Conservation (phyloP, 1,284 basidiomycete species). For the Trametes pubescens region DNA sequence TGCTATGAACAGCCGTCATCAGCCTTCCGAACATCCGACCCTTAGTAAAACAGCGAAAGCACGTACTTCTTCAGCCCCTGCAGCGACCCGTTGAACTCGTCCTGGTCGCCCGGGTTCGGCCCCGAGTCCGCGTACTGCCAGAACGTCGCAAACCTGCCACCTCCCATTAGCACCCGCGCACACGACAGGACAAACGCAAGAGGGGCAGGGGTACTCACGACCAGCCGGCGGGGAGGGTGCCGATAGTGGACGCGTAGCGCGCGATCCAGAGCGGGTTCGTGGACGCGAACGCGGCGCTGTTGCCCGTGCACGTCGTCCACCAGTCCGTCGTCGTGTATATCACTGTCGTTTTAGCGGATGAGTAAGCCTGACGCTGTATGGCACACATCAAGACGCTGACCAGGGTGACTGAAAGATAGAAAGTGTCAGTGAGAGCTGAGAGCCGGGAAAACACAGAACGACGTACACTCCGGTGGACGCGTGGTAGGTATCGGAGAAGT, state of each 20-base stretch:
- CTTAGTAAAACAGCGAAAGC: neutral
- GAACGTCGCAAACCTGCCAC: slow-evolving; percentile 59
- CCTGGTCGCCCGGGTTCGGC: slow-evolving; percentile 62
- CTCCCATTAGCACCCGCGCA: neutral
- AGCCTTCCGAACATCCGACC: neutral
- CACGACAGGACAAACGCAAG: neutral
- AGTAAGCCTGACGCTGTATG: neutral
- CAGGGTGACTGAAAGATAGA: slow-evolving; percentile 44
- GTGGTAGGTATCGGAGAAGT: slow-evolving; percentile 72
- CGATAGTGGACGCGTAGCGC: slow-evolving; percentile 55
- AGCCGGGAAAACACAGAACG: neutral
- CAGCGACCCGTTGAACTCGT: slow-evolving; percentile 59
- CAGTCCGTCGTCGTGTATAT: slow-evolving; percentile 73
- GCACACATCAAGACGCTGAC: slow-evolving; percentile 33
- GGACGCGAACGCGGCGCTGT: slow-evolving; percentile 56
- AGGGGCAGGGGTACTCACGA: slow-evolving; percentile 32
- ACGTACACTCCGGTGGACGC: slow-evolving; percentile 55
- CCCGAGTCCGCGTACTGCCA: slow-evolving; percentile 69
- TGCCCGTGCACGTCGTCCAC: slow-evolving; percentile 74
- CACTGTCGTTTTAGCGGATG: slow-evolving; percentile 40
- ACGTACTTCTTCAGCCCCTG: slow-evolving; percentile 45
- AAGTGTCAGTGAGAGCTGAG: neutral
- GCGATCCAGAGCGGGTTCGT: slow-evolving; percentile 70
- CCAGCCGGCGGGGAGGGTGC: slow-evolving; percentile 66
- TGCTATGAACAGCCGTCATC: neutral